Conservation (phyloP, 2,329 filamentous ascomycete genomes). For the Pezicula rhizophila region DNA sequence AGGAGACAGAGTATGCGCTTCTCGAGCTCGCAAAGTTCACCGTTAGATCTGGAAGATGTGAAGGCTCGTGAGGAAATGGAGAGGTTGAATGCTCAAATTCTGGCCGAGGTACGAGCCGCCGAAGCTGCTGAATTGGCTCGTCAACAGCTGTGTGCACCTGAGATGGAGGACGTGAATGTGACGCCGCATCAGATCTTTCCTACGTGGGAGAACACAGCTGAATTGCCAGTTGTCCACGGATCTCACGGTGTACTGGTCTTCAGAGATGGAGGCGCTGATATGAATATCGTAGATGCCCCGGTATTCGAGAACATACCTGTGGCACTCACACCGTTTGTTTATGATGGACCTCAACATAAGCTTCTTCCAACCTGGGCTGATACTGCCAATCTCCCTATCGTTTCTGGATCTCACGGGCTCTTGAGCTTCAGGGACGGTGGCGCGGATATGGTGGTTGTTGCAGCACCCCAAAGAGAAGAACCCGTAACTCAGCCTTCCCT, state of each 20-base stretch:
- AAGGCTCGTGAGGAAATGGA: too few species aligned
- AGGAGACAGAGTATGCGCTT: too few species aligned
- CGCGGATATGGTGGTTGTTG: background rate
- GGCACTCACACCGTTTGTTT: background rate
- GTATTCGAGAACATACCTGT: too few species aligned
- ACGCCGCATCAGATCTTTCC: background rate
- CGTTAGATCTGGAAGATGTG: too few species aligned
- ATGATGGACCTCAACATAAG: background rate
- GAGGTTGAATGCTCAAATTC: too few species aligned
- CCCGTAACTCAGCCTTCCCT: background rate
- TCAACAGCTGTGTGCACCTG: too few species aligned
- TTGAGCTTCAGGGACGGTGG: background rate
- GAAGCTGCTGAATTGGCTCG: too few species aligned
- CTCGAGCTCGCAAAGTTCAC: too few species aligned
- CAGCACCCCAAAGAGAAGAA: background rate
- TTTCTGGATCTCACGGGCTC: background rate
- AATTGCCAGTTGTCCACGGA: background rate
- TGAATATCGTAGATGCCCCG: background rate
- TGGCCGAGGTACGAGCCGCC: too few species aligned
- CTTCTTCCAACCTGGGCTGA: constrained; percentile 5
- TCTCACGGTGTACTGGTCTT: constrained; percentile 4
- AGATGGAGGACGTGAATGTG: too few species aligned
- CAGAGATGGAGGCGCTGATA: constrained; percentile 1
- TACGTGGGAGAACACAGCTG: constrained; percentile 4
- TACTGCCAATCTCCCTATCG: background rate